Evolutionary conservation across 2,329 filamentous ascomycete genomes (phyloP).

Genomic region (Beauveria caledonica): DNA sequence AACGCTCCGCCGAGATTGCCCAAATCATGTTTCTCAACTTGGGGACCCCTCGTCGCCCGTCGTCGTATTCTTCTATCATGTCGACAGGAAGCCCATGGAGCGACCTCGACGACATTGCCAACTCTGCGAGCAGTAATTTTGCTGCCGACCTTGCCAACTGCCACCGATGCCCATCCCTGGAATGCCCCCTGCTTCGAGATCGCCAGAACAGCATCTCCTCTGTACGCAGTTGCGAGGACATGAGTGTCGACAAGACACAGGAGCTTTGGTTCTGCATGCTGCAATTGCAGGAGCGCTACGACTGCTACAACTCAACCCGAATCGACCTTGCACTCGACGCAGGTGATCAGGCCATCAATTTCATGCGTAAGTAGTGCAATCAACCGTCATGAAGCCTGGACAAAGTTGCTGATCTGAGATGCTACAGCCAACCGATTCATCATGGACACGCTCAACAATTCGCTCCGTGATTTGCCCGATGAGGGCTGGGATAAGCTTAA

Average conservation of each 20-base stretch:
- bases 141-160: not conserved
- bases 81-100: slow-evolving; percentile 5
- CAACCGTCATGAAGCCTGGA: not conserved
- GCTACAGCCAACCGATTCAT: slow-evolving; percentile 30
- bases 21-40: not conserved
- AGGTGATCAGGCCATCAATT: slow-evolving; percentile 28
- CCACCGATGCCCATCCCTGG: slow-evolving; percentile 7
- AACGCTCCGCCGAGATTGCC: no score
- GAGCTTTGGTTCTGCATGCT: slow-evolving; percentile 42
- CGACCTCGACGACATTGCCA: not conserved
- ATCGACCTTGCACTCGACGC: slow-evolving; percentile 39
- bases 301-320: slow-evolving; percentile 41
- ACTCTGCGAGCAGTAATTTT: not conserved
- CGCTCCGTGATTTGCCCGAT: slow-evolving; percentile 27
- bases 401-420: slow-evolving; percentile 5
- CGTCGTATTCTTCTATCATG: not conserved
- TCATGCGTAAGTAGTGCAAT: slow-evolving; percentile 32
- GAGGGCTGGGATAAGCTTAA: slow-evolving; percentile 29
- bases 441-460: slow-evolving; percentile 32
- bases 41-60: not conserved
- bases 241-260: slow-evolving; percentile 30
- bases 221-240: slow-evolving; percentile 24
- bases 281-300: slow-evolving; percentile 36
- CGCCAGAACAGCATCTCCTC: slow-evolving; percentile 14
- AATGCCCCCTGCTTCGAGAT: slow-evolving; percentile 5